phyloP scores from a whole-genome alignment of 2,329 filamentous ascomycete genomes.

The Chaetomium sp. region DNA sequence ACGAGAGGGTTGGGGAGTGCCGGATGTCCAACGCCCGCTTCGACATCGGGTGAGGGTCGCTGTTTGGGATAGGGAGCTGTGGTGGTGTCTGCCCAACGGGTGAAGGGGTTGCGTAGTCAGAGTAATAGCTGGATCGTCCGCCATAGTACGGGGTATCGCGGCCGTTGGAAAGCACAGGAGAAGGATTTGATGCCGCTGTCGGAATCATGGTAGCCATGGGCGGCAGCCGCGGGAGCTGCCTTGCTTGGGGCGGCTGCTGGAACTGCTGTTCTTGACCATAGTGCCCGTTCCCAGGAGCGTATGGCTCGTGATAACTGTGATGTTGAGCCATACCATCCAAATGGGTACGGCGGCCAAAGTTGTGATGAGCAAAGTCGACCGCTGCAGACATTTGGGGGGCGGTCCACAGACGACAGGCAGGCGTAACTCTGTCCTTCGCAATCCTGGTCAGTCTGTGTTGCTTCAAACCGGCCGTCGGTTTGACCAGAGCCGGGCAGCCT shows the following conservation, averaged over 20 bases:
- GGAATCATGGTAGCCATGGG: conserved; percentile 38
- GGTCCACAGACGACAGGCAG: conserved; percentile 18
- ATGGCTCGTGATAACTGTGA: conserved; percentile 39
- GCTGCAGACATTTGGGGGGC: conserved; percentile 41
- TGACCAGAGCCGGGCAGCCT: conserved; percentile 21
- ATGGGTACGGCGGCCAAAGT: conserved; percentile 39
- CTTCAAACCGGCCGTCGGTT: conserved; percentile 6
- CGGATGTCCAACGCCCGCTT: conserved; percentile 34
- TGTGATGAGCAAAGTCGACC: conserved; percentile 38
- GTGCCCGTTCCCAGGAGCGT: conserved; percentile 37
- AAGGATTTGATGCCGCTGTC: conserved; percentile 25
- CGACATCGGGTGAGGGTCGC: conserved; percentile 31
- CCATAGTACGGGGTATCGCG: conserved; percentile 33
- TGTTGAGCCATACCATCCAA: conserved; percentile 43
- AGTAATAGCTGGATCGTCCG: conserved; percentile 34
- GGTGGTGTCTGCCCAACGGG: conserved; percentile 39
- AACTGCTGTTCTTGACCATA: conserved; percentile 37
- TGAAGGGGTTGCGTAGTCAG: conserved; percentile 40
- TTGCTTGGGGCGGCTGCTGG: conserved; percentile 24
- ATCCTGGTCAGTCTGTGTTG: conserved; percentile 28
- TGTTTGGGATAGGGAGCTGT: conserved; percentile 34
- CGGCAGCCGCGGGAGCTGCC: conserved; percentile 34
- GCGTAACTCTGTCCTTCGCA: conserved; percentile 21
- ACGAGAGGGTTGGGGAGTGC: conserved; percentile 37
- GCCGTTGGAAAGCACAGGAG: conserved; percentile 28